Conservation (phyloP, 2,329 filamentous ascomycete species). For the Gaeumannomyces sp. region DNA sequence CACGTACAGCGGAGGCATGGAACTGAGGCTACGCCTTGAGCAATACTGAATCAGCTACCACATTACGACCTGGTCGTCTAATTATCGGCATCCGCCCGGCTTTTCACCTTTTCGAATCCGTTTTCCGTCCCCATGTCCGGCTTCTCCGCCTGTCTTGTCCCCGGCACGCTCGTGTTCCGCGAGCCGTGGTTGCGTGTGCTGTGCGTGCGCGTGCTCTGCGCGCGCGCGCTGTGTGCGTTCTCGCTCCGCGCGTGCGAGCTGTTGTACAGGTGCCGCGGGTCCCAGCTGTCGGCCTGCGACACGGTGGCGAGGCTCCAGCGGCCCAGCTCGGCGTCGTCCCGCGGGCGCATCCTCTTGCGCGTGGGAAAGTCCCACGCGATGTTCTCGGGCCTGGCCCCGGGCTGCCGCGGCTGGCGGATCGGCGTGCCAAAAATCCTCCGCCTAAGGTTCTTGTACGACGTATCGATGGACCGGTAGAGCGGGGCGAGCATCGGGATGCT, state of each 20-base stretch:
- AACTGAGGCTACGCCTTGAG: no score
- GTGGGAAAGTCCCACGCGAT: neutral
- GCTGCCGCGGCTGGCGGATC: no score
- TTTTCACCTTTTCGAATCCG: no score
- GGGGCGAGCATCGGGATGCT: conserved; percentile 3
- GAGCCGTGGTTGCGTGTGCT: neutral
- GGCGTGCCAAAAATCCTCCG: neutral
- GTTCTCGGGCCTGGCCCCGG: neutral
- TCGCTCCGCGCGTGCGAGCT: neutral
- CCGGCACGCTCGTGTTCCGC: no score
- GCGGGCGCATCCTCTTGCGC: neutral
- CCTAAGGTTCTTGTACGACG: neutral
- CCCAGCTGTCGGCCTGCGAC: neutral
- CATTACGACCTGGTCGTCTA: no score
- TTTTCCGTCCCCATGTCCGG: no score
- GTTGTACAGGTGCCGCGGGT: neutral
- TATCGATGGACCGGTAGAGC: neutral
- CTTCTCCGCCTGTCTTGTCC: no score
- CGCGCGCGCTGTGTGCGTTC: no score
- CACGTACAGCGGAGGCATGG: no score
- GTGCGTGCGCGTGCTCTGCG: no score
- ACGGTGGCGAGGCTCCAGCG: neutral
- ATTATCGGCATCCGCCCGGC: no score
- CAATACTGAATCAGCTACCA: no score
- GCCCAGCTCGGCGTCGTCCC: neutral